These are phyloP conservation scores for Tubosaeta sp. DNA, from an alignment of 768 basidiomycete species.

Conservation along the genomic window DNA sequence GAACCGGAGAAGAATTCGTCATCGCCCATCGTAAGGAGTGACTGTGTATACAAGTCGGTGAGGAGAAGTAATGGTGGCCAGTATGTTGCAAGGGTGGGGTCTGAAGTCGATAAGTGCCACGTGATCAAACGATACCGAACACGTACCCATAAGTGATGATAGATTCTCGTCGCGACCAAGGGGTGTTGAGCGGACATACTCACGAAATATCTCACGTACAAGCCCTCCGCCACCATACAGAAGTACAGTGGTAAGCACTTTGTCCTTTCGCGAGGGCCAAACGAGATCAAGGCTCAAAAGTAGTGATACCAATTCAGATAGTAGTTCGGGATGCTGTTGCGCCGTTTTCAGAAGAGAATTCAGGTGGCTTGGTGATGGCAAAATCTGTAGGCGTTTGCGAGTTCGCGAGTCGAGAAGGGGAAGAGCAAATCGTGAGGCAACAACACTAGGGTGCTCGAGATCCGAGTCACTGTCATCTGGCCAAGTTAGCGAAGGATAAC, in stretches of 20 bases:
- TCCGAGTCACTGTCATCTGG: slow-evolving; percentile 40
- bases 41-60: slow-evolving; percentile 76
- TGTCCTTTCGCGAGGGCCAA: slow-evolving; percentile 58
- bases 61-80: slow-evolving; percentile 79
- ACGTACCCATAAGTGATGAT: slow-evolving; percentile 38
- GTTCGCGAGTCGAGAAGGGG: slow-evolving; percentile 57
- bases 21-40: slow-evolving; percentile 88
- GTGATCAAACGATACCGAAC: background rate
- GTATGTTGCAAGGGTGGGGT: slow-evolving; percentile 38
- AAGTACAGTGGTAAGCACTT: slow-evolving; percentile 52
- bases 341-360: slow-evolving; percentile 46
- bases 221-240: slow-evolving; percentile 55
- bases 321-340: slow-evolving; percentile 36
- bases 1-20: slow-evolving; percentile 85
- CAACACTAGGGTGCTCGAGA: slow-evolving; percentile 32
- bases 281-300: slow-evolving; percentile 53
- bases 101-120: slow-evolving; percentile 26
- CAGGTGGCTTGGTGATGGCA: slow-evolving; percentile 53
- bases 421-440: slow-evolving; percentile 31
- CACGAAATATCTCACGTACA: slow-evolving; percentile 71
- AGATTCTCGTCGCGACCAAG: slow-evolving; percentile 56
- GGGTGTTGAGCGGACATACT: slow-evolving; percentile 54
- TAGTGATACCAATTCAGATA: slow-evolving; percentile 51
- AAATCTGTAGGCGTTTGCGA: slow-evolving; percentile 54
- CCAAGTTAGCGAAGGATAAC: slow-evolving; percentile 33